Evolutionary conservation across 345 rosid genomes (phyloP), one percentile per base, ranked within the genome.

Genomic region (Linum usitatissimum): DNA sequence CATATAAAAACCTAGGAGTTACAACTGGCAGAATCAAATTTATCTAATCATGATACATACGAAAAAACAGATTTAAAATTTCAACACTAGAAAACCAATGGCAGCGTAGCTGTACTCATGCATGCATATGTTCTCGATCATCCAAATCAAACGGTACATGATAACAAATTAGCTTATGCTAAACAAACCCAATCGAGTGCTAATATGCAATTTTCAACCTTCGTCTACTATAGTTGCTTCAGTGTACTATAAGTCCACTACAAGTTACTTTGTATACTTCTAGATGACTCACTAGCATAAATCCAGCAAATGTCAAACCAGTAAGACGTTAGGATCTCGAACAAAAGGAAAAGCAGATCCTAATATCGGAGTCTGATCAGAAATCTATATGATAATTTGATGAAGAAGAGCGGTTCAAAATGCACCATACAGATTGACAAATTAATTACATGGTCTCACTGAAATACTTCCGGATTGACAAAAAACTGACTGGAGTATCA

Each of bases 1-100:
- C 77, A 84, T 59, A 65, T 71, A 18, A 31, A 6, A 10, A 64
- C 39, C 36, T 54, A 66, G 17, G 58, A 70, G 9, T 38, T 14
- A 38, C 9, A 14, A 21, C 55, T 30, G n/a, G 60, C 45, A 62
- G 21, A 28, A 34, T 30, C 17, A 36, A 57, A 38, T 20, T 28
- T 0, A 31, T 14, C 7, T n/a, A 57, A 9, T n/a, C 19, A 5
- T 38, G 60, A 53, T 9, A 12, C 20, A 5, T 17, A 6, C 49
- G 17, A 56, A 8, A 21, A 5, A 6, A 18, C 19, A 10, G 19
- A 30, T 48, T 40, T 55, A 42, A 6, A 17, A 5, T 56, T 1
- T 3, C 14, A 45, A 45, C 17, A 45, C 14, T 4, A 45, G 51
- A 12, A 45, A 45, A 15, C n/a, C 21, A 23, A 12, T 28, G 8